Evolutionary conservation across 108 stramenopile species (phyloP), one percentile per base, ranked within the genome.

Genomic region (Mayamaea pseudoterrestris): DNA sequence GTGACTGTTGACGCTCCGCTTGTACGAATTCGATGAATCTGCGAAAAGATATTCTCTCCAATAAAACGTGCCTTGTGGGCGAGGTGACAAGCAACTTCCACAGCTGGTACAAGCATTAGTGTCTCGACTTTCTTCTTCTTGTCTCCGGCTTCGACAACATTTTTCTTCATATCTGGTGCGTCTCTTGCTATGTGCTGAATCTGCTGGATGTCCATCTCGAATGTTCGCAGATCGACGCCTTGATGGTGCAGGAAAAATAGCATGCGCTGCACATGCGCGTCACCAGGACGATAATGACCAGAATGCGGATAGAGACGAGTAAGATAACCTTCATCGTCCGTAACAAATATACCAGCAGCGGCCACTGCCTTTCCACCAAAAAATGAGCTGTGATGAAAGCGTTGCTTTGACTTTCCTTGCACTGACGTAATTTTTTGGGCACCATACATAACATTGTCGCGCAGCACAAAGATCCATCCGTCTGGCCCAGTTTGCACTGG

Each of bases 311-410:
- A 75, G 6, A 83, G 35, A 25, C 57, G 25, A 12, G 30, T 63
- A 27, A 83, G 55, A 29, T 49, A 52, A 6, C 81, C 81, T 7
- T 65, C 31, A 0, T 57, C 31, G 48, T 71, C 54, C 9, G 73
- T 72, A 30, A 83, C 66, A 34, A 83, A 47, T 27, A 83, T 76
- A 24, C 81, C 81, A 2, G 81, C 81, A 5, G 81, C 74, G 32
- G 68, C 58, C 16, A 83, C 81, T 20, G 67, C 71, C 18, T 72
- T 78, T 8, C 81, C 76, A 29, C 80, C 87, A 53, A 90, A 93
- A 51, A 93, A 93, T 28, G 78, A 78, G 0, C 83, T 85, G 53
- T 93, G 91, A 63, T 93, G 91, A 47, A 93, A 93, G 12, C 91
- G 66, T 52, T 76, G 61, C 30, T 66, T 74, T 21, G 61, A 41